Conservation (phyloP, 805 yeast species). For the Gaillardinia entomophila region DNA sequence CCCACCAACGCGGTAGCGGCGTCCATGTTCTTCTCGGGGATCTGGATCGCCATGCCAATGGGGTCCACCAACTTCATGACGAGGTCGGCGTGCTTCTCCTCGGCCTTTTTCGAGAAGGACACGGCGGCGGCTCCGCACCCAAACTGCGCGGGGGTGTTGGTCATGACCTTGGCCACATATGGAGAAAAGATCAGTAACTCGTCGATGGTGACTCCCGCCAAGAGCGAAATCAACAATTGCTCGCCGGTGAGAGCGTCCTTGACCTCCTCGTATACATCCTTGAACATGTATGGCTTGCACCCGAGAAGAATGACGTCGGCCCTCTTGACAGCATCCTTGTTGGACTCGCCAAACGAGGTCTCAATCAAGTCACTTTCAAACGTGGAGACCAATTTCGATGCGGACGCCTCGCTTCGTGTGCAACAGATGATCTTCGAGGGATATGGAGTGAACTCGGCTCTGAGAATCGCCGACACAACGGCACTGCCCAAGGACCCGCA, state of each 20-base stretch:
- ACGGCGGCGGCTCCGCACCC: conserved; percentile 94
- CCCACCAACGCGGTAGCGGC: conserved; percentile 95
- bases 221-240: conserved; percentile 65
- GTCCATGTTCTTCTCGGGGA: conserved; percentile 92
- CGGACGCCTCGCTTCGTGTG: conserved; percentile 51
- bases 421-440: conserved; percentile 79
- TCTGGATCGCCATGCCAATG: conserved; percentile 59
- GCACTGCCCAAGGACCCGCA: conserved; percentile 97
- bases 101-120: conserved; percentile 57
- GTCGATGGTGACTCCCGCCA: conserved; percentile 88
- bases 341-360: conserved; percentile 39
- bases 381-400: conserved; percentile 28
- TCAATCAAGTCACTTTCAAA: conserved; percentile 42
- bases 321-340: conserved; percentile 51
- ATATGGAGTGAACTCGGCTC: conserved; percentile 40
- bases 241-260: conserved; percentile 42
- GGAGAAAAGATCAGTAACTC: conserved; percentile 52
- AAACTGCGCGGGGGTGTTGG: conserved; percentile 92
- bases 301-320: conserved; percentile 76
- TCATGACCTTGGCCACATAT: conserved; percentile 86
- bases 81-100: conserved; percentile 34
- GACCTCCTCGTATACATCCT: conserved; percentile 51
- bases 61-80: conserved; percentile 53
- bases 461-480: conserved; percentile 71
- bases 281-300: conserved; percentile 81